phyloP scores from a whole-genome alignment of 176 grass and related monocot genomes.

The Aechmea fasciata region DNA sequence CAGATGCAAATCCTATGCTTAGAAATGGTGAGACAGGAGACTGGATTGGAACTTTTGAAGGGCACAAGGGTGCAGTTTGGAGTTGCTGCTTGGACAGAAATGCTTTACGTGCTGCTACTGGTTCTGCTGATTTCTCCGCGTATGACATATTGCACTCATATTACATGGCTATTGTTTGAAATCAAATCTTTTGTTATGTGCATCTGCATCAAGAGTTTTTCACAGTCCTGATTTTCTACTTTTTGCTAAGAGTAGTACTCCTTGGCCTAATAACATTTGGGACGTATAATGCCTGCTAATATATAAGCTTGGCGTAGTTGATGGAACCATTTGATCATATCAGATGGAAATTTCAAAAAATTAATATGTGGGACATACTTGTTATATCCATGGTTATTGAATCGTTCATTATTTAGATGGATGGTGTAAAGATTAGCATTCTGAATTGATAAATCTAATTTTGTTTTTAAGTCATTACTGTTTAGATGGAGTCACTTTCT shows the following conservation, averaged over 20 bases:
- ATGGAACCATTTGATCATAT: too few relatives aligned
- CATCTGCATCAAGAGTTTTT: too few relatives aligned
- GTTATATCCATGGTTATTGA: not conserved
- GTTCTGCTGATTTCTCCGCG: slow-evolving; percentile 96
- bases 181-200: too few relatives aligned
- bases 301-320: too few relatives aligned
- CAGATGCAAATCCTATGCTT: slow-evolving; percentile 94
- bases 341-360: too few relatives aligned
- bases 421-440: not conserved
- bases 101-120: slow-evolving; percentile 76
- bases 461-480: not conserved
- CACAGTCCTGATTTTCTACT: too few relatives aligned
- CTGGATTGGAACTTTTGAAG: slow-evolving; percentile 99
- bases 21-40: slow-evolving; percentile 98
- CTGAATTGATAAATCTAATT: not conserved
- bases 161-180: not conserved
- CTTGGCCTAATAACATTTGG: too few relatives aligned
- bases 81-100: slow-evolving; percentile 88
- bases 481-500: not conserved
- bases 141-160: slow-evolving; percentile 25
- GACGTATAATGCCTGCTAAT: too few relatives aligned
- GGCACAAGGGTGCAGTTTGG: slow-evolving; percentile 98
- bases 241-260: too few relatives aligned
- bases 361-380: too few relatives aligned
- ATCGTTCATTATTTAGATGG: not conserved